Conservation (phyloP, 148 eudicot genomes). For the Spergularia bocconei region DNA sequence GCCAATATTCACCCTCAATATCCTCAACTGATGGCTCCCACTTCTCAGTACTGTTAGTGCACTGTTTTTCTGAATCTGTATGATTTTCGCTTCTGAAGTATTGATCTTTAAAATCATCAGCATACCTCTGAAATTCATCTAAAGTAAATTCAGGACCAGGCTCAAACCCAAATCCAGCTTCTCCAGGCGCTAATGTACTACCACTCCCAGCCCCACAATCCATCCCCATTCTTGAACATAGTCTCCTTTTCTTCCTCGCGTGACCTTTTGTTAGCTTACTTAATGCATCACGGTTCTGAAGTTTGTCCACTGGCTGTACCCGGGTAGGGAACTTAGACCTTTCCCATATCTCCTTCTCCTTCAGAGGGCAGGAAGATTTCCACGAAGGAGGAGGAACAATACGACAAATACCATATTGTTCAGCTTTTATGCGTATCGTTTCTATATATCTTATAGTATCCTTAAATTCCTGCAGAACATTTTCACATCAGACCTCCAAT, state of each 20-base stretch:
- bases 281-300: slow-evolving; percentile 74
- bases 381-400: slow-evolving; percentile 92
- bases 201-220: slow-evolving; percentile 44
- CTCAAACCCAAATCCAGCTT: slow-evolving; percentile 76
- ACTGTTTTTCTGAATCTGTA: slow-evolving; percentile 30
- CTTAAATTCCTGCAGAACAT: slow-evolving; percentile 67
- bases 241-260: slow-evolving; percentile 72
- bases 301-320: slow-evolving; percentile 85
- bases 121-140: slow-evolving; percentile 76
- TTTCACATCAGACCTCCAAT: slow-evolving; percentile 21
- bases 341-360: slow-evolving; percentile 68
- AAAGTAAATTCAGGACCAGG: slow-evolving; percentile 92
- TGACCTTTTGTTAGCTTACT: slow-evolving; percentile 45
- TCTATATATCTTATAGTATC: slow-evolving; percentile 74
- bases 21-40: slow-evolving; percentile 66
- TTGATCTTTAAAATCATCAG: slow-evolving; percentile 73
- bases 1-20: slow-evolving; percentile 99
- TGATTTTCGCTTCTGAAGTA: slow-evolving; percentile 51
- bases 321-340: slow-evolving; percentile 73
- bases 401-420: slow-evolving; percentile 88
- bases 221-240: slow-evolving; percentile 51
- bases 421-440: slow-evolving; percentile 70
- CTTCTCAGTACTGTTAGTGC: slow-evolving; percentile 30
- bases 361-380: slow-evolving; percentile 84
- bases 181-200: slow-evolving; percentile 25